Conservation (phyloP, 257 asterid genomes). For the Salvia hispanica region DNA sequence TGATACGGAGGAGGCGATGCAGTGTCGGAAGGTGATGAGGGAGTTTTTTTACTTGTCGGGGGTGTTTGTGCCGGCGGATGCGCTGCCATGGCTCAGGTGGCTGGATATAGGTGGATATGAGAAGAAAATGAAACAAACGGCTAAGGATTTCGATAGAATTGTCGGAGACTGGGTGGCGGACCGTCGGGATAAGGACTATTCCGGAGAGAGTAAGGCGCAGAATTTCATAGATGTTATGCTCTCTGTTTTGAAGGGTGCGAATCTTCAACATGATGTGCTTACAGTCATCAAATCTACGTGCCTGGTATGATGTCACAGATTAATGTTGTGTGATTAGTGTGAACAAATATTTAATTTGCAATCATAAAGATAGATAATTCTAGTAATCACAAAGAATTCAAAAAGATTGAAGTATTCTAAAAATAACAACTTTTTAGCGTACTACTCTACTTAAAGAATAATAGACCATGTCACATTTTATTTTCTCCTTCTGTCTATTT, state of each 20-base stretch:
- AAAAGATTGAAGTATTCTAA: too few species aligned
- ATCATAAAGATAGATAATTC: too few species aligned
- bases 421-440: too few species aligned
- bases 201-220: conserved; percentile 25
- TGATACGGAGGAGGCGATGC: conserved; percentile 12
- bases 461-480: too few species aligned
- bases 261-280: conserved; percentile 9
- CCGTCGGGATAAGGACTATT: conserved; percentile 9
- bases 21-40: conserved; percentile 23
- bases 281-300: conserved; percentile 28
- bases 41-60: conserved; percentile 21
- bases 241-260: not conserved
- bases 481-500: too few species aligned
- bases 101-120: conserved; percentile 22
- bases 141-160: not conserved
- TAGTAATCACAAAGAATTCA: too few species aligned
- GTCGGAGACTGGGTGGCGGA: conserved; percentile 20
- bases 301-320: conserved; percentile 10
- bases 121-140: conserved; percentile 15
- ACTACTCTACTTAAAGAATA: too few species aligned
- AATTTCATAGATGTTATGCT: conserved; percentile 30
- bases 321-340: too few species aligned
- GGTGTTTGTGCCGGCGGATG: conserved; percentile 15
- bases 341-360: too few species aligned
- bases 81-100: conserved; percentile 15